Conservation (phyloP, 176 grass and related monocot genomes). For the Carex parvula region DNA sequence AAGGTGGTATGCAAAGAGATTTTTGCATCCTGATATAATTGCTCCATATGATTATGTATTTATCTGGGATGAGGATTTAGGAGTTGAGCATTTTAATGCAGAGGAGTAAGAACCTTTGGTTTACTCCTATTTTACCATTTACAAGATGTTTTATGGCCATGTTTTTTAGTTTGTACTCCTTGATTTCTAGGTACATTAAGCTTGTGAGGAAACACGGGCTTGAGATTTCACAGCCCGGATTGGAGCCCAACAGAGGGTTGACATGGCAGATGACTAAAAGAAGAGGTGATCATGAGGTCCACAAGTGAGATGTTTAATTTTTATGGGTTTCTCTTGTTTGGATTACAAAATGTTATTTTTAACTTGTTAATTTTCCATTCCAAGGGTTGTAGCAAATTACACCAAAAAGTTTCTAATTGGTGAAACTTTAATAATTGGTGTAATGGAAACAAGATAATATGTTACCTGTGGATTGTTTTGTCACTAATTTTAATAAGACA, state of each 20-base stretch:
- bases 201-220: constrained; percentile 81
- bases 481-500: not conserved
- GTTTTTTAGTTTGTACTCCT: constrained; percentile 7
- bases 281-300: constrained; percentile 78
- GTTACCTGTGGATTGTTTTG: not conserved
- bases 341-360: not conserved
- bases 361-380: not conserved
- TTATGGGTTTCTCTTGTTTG: constrained; percentile 22
- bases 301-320: constrained; percentile 56
- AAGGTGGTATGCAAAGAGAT: constrained; percentile 95
- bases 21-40: constrained; percentile 93
- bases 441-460: not conserved
- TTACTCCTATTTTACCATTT: not conserved
- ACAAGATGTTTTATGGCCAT: not conserved
- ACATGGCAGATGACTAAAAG: constrained; percentile 97
- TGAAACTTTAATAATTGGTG: not conserved
- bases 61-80: constrained; percentile 94
- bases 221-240: constrained; percentile 91
- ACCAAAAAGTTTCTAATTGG: not conserved
- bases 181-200: constrained; percentile 54
- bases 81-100: constrained; percentile 84
- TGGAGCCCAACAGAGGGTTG: constrained; percentile 67
- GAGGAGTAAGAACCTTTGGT: constrained; percentile 54
- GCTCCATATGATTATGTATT: constrained; percentile 82
- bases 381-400: not conserved